Evolutionary conservation across 352 stramenopile species (phyloP).

Genomic region (Phytopythium vexans): DNA sequence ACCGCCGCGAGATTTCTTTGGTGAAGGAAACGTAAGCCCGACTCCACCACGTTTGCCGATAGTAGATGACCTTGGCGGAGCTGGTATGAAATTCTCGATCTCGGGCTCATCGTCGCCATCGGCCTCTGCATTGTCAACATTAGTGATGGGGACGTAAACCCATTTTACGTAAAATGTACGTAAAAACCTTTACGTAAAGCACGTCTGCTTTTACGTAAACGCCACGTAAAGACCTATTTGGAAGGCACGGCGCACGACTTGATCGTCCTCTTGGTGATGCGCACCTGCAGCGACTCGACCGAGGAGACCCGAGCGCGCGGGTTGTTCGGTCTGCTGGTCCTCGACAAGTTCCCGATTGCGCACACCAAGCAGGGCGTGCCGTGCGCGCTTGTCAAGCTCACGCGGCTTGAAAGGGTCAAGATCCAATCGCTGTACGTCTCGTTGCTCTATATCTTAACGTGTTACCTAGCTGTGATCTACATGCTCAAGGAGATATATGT

Average conservation of each 20-base stretch:
- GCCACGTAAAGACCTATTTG: constrained; percentile 86
- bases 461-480: constrained; percentile 62
- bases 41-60: no score
- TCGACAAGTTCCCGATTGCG: constrained; percentile 69
- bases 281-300: constrained; percentile 86
- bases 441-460: constrained; percentile 83
- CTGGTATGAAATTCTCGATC: no score
- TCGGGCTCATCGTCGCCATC: no score
- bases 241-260: constrained; percentile 86
- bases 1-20: no score
- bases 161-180: constrained; percentile 4
- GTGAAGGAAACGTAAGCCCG: no score
- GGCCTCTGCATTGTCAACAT: constrained; percentile 1
- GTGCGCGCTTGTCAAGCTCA: constrained; percentile 87
- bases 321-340: constrained; percentile 84
- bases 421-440: constrained; percentile 78
- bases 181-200: no score
- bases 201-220: no score
- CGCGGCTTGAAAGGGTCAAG: constrained; percentile 73
- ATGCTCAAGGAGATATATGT: constrained; percentile 84
- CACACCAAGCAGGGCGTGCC: constrained; percentile 86
- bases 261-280: constrained; percentile 85
- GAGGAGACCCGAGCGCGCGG: constrained; percentile 85
- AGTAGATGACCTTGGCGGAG: no score
- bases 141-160: constrained; percentile 8